A percentile compares a stretch with the other conserved stretches of the same genome.
Evolutionary conservation across 2,329 filamentous ascomycete genomes (phyloP).

Genomic region (Septoria linicola): DNA sequence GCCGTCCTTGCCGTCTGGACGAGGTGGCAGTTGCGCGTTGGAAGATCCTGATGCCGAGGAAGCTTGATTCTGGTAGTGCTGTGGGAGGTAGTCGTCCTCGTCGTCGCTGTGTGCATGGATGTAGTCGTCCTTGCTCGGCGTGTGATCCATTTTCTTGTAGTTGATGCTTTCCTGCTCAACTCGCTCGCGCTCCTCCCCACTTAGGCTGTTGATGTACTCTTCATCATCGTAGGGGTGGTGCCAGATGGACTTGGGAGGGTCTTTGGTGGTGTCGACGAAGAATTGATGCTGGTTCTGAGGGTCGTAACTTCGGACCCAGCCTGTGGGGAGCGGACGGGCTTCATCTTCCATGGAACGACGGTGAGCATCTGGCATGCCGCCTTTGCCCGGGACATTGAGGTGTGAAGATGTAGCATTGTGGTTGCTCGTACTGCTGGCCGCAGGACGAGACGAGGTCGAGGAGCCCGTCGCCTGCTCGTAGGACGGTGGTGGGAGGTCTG

Average conservation of each 20-base stretch:
- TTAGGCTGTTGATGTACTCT: conserved; percentile 51
- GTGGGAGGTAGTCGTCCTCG: conserved; percentile 36
- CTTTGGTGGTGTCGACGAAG: conserved; percentile 58
- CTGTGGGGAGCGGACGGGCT: conserved; percentile 52
- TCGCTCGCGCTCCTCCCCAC: conserved; percentile 50
- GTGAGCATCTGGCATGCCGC: conserved; percentile 54
- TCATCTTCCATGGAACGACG: conserved; percentile 65
- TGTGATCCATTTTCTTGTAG: conserved; percentile 21
- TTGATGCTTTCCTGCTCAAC: conserved; percentile 44
- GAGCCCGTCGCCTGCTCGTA: conserved; percentile 28
- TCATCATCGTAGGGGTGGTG: conserved; percentile 62
- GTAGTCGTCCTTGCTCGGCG: conserved; percentile 41
- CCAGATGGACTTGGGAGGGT: conserved; percentile 60
- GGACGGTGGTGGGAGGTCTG: conserved; percentile 25
- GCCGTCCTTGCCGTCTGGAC: conserved; percentile 29
- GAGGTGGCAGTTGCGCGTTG: conserved; percentile 25
- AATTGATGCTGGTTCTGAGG: conserved; percentile 57
- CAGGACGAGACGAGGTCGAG: conserved; percentile 17
- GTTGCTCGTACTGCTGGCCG: conserved; percentile 8
- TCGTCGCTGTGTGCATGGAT: conserved; percentile 49
- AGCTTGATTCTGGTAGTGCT: conserved; percentile 20
- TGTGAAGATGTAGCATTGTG: conserved; percentile 22
- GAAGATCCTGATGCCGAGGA: conserved; percentile 18
- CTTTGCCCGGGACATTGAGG: conserved; percentile 39
- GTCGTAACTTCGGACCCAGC: conserved; percentile 61